Percentiles rank a stretch among this genome's conserved stretches.
These are phyloP conservation scores for Amauroascus verrucosus DNA, from an alignment of 2,329 filamentous ascomycete genomes.

Conservation along the genomic window DNA sequence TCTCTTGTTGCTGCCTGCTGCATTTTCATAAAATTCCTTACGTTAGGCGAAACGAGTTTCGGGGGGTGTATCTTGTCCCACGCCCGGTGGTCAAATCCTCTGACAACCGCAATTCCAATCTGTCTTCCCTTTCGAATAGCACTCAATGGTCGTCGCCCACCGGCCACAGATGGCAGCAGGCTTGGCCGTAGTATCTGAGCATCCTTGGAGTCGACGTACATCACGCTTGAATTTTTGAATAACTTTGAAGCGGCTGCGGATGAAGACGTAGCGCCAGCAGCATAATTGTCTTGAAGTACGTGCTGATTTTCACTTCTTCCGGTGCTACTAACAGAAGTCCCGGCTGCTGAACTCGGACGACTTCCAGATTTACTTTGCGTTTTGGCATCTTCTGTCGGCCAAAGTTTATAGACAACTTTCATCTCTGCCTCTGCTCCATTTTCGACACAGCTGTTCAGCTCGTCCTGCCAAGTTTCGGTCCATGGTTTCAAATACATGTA, in stretches of 20 bases:
- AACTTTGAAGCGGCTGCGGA: conserved; percentile 35
- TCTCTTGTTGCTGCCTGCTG: conserved; percentile 26
- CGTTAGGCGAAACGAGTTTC: conserved; percentile 33
- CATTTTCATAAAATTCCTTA: conserved; percentile 34
- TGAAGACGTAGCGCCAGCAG: conserved; percentile 29
- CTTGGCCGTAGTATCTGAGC: conserved; percentile 83
- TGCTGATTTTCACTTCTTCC: background rate
- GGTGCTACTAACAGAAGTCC: background rate
- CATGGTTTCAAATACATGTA: conserved; percentile 79
- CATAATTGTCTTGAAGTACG: conserved; percentile 31
- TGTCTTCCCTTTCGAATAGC: conserved; percentile 75
- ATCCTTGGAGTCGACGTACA: conserved; percentile 66
- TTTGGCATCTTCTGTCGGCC: conserved; percentile 49
- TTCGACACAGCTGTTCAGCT: conserved; percentile 79
- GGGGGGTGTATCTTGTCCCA: conserved; percentile 66
- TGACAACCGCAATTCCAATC: conserved; percentile 76
- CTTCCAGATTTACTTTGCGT: background rate
- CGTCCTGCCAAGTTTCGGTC: conserved; percentile 86
- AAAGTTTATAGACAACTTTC: conserved; percentile 75
- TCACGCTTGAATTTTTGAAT: conserved; percentile 68
- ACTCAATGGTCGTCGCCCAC: conserved; percentile 66
- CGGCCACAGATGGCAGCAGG: conserved; percentile 73
- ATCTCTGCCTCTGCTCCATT: conserved; percentile 83
- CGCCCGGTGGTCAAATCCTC: conserved; percentile 68
- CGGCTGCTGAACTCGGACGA: background rate